Base-by-base conservation (phyloP, 164 flowering plant genomes). In the Paratinospora sagittata region DNA sequence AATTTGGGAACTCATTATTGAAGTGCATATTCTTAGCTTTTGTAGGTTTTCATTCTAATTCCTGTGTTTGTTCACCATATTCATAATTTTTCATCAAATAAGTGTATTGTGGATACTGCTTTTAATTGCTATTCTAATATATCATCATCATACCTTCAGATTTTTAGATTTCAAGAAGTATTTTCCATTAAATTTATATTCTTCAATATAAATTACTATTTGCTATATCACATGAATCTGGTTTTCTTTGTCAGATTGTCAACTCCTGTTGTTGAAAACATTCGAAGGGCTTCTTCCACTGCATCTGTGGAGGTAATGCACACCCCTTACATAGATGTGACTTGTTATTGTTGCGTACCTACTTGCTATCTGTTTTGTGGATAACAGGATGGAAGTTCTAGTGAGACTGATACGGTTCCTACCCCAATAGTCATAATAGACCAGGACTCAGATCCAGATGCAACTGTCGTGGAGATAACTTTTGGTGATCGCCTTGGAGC, bases 401-500 rank as follows among this genome's bases (percentile, higher is more conserved):
- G 79, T 72, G 97, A 85, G n/a, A 82, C 87, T 73, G 95, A 85
- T 71, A 74, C 76, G 17, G 67, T 87, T 76, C 98, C 97, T 34
- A 89, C 85, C 27, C 98, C 98, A 13, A 83, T 79, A 81, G 98
- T 95, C 55, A 87, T 92, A 78, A 92, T 95, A 66, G 96, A 95
- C 77, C 94, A 84, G 77, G 97, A 95, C 76, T 87, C 97, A 8
- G 96, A 95, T 80, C 92, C 91, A 13, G 77, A 92, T 80, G 96
- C 97, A 14, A 95, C 98, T 68, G 78, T 95, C 17, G 92, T 95
- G 78, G 94, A 95, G 84, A 82, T 95, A 70, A 92, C 98, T 61
- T 95, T 95, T 70, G 98, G 98, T 0, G 93, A 95, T 73, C 96
- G 98, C 55, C 96, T 95, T 70, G 98, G 98, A 52, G 97, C 97